Conservation (phyloP, 2,329 filamentous ascomycete species). For the Alternaria atra region DNA sequence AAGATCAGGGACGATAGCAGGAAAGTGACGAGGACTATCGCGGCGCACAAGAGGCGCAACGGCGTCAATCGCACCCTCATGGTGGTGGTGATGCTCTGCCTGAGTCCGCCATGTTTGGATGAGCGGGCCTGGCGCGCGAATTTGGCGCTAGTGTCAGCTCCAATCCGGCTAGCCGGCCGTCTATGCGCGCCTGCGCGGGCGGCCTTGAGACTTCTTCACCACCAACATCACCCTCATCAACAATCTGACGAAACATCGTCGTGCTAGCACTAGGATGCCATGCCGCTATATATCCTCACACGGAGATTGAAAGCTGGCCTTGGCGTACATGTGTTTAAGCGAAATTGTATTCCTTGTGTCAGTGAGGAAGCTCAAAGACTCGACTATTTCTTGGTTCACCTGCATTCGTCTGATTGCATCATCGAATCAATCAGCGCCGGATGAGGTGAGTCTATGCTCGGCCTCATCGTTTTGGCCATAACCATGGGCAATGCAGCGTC, state of each 20-base stretch:
- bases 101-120: conserved; percentile 23
- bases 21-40: conserved; percentile 33
- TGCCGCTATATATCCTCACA: too few species aligned
- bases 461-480: too few species aligned
- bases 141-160: conserved; percentile 14
- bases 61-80: conserved; percentile 50
- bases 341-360: too few species aligned
- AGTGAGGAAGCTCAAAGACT: too few species aligned
- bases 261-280: too few species aligned
- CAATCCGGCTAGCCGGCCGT: conserved; percentile 16
- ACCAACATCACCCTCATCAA: not conserved
- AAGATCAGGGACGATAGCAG: conserved; percentile 34
- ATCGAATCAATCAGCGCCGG: not conserved
- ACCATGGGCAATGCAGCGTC: not conserved
- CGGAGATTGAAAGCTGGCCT: too few species aligned
- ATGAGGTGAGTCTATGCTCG: not conserved
- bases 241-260: not conserved
- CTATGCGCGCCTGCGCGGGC: not conserved
- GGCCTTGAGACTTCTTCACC: not conserved
- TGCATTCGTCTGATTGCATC: not conserved
- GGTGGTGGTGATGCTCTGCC: conserved; percentile 30
- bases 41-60: conserved; percentile 45
- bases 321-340: too few species aligned
- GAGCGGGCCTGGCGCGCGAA: conserved; percentile 15
- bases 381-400: not conserved